Conservation (phyloP, 1,139 yeast species). For the Blastobotrys proliferans region DNA sequence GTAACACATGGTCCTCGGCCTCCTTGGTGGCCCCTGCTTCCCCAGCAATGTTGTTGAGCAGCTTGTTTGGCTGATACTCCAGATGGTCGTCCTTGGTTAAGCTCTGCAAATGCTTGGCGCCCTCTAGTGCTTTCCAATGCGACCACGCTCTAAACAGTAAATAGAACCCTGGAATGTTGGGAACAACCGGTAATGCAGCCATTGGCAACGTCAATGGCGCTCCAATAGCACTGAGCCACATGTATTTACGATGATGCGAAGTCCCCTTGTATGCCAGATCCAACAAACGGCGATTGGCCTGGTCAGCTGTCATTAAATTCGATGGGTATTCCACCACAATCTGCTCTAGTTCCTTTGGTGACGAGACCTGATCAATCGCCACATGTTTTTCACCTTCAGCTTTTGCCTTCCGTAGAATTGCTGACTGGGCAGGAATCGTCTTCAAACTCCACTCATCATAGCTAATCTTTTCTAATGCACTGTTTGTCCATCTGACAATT, state of each 20-base stretch:
- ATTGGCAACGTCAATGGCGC: constrained; percentile 80
- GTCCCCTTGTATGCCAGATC: constrained; percentile 38
- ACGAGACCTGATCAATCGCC: constrained; percentile 10
- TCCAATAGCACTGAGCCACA: constrained; percentile 51
- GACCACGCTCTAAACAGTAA: constrained; percentile 79
- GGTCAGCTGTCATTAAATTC: constrained; percentile 18
- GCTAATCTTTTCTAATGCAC: constrained; percentile 43
- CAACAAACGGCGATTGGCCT: constrained; percentile 27
- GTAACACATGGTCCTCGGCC: constrained; percentile 18
- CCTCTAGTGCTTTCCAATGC: constrained; percentile 72
- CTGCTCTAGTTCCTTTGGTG: constrained; percentile 18
- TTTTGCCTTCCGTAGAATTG: constrained; percentile 21
- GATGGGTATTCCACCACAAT: constrained; percentile 32
- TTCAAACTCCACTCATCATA: constrained; percentile 52
- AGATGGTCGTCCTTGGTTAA: constrained; percentile 39
- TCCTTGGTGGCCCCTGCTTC: neutral
- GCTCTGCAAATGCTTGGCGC: constrained; percentile 64
- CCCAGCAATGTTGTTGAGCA: constrained; percentile 21
- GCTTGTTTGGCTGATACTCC: constrained; percentile 18
- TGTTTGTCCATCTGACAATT: constrained; percentile 41
- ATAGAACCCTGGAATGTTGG: constrained; percentile 94
- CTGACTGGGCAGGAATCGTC: constrained; percentile 43
- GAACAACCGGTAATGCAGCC: constrained; percentile 78
- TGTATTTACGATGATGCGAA: constrained; percentile 42
- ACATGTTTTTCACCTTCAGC: constrained; percentile 17